Base-by-base conservation (phyloP, 805 yeast genomes). In the Brettanomyces naardenensis region DNA sequence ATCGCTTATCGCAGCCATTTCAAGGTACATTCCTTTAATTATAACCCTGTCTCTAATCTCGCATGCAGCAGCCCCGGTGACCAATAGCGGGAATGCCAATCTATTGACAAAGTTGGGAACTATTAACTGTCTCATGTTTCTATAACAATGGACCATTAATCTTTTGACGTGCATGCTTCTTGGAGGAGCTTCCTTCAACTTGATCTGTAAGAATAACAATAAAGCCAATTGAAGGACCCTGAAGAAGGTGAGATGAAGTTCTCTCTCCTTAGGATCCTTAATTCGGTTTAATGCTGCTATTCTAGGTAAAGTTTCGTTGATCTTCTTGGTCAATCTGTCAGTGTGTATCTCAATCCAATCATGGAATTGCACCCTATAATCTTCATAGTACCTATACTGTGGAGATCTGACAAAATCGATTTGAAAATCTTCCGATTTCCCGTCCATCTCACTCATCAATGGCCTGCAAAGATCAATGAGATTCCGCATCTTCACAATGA, bases 31-130 rank as follows among this genome's bases (percentile, higher is more conserved):
- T n/a, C 35, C 39, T 22, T 45, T 40, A 14, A 49, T 39, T 36
- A 45, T 47, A 7, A 46, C 14, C n/a, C 51, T 43, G 38, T 52
- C 57, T n/a, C 53, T 38, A 11, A 38, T 21, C 33, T 52, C 57
- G 19, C 47, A 51, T 15, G 54, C 54, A 4, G 50, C 49, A 2
- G 54, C 56, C 3, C 56, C 57, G 3, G 46, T 42, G 4, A 52
- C 45, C 3, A 52, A 35, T 11, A 52, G 36, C 3, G 57, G 48
- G 31, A 52, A 51, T 4, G 48, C 31, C 19, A 52, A 22, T 29
- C 45, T 41, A n/a, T 44, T 33, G 17, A 33, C 39, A 19, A 51
- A 40, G 21, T 34, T 38, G 1, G 48, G 41, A 5, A 22, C 31
- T 1, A 42, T 17, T 5, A 52, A 39, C 7, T 35, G 40, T 28